A percentile compares a stretch with the other conserved stretches of the same genome.
Conservation (phyloP, 2,329 filamentous ascomycete species). For the Fusarium concolor region DNA sequence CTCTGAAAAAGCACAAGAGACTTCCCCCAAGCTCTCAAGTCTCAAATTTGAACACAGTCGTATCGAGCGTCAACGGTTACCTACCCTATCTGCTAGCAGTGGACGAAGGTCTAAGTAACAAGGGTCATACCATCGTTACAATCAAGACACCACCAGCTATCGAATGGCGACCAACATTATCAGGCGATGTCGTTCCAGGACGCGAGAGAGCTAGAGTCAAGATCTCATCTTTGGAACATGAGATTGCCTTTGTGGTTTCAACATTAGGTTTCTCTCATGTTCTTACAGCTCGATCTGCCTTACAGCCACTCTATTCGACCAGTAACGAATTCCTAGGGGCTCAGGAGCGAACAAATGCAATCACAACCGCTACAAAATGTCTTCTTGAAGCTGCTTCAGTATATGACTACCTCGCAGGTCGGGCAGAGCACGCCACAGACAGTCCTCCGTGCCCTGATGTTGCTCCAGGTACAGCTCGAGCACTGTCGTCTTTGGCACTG, state of each 20-base stretch:
- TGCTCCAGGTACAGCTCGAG: constrained; percentile 63
- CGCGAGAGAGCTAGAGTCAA: constrained; percentile 75
- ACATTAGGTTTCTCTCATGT: constrained; percentile 81
- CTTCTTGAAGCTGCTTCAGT: constrained; percentile 83
- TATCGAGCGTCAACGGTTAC: constrained; percentile 79
- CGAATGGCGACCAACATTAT: constrained; percentile 87
- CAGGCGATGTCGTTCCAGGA: constrained; percentile 70
- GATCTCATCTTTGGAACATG: constrained; percentile 81
- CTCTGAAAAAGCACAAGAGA: constrained; percentile 89
- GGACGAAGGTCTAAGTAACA: constrained; percentile 75
- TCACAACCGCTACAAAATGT: constrained; percentile 79
- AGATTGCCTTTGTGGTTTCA: constrained; percentile 82
- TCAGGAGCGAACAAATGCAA: constrained; percentile 75
- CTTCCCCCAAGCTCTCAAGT: constrained; percentile 78
- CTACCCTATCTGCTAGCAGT: constrained; percentile 85
- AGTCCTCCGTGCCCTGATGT: constrained; percentile 65
- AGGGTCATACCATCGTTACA: constrained; percentile 59
- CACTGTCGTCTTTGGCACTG: constrained; percentile 74
- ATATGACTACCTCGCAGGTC: constrained; percentile 76
- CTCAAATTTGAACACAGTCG: constrained; percentile 75
- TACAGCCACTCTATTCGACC: constrained; percentile 79
- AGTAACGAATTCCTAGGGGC: constrained; percentile 68
- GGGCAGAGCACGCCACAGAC: constrained; percentile 59
- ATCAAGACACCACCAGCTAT: constrained; percentile 71
- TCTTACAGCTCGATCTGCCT: constrained; percentile 75